Base-by-base conservation (phyloP, 176 grass and related monocot genomes). In the Musa beccarii region DNA sequence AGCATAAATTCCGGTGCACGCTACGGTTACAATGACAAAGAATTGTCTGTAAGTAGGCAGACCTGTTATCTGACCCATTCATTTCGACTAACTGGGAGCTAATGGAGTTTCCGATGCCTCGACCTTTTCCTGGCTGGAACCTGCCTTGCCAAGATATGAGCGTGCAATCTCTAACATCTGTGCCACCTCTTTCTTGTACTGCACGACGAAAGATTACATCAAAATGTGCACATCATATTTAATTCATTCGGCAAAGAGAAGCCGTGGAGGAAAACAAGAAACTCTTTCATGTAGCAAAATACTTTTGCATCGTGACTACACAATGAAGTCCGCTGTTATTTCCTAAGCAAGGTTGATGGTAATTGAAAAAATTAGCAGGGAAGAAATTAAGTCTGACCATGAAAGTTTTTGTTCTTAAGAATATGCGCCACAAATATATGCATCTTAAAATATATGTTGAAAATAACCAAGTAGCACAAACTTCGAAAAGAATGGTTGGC, bases 161-260 rank as follows among this genome's bases (percentile, higher is more conserved):
- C 72, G 76, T 16, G 90, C 94, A 53, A 93, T 84, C 75, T 81
- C 84, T 73, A 93, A 51, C 90, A 93, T 93, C 51, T 89, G 74
- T 25, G 74, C 68, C 10, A 87, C 86, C 78, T 97, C 94, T 68
- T 83, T 88, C 78, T 89, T 93, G 53, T 91, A 91, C 94, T 97
- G 90, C 75, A 49, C 16, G 20, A 11, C 12, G 53, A 54, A 43
- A 28, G 16, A 75, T 54, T 51, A 15, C 8, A 49, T 51, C 26
- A 49, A 17, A 22, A 62, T 9, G 57, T 1, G 7, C 7, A 62
- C 6, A 69, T 49, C 25, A 43, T 8, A 2, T 11, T 49, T 9
- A 49, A 69, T 43, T 51, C 17, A 51, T 5, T 69, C 16, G 5
- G 25, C 15, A 19, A 69, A 24, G 5, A 16, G 1, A 16, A 43